Percentiles rank a stretch among this genome's conserved stretches.
Conservation (phyloP, 768 basidiomycete genomes). For the Mrakia gelida region DNA sequence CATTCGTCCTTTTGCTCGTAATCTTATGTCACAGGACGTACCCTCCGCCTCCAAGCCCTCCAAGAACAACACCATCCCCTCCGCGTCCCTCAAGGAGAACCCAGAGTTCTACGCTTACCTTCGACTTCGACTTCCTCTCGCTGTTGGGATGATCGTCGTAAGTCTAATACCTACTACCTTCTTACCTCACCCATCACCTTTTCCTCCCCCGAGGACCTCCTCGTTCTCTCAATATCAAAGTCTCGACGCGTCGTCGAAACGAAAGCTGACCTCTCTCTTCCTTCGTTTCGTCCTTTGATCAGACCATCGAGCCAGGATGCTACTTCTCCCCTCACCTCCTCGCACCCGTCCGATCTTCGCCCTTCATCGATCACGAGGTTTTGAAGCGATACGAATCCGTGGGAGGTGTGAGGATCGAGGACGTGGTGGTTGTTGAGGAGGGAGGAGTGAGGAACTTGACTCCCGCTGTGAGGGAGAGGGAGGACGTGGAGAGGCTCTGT, state of each 20-base stretch:
- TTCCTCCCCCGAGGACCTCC: background rate
- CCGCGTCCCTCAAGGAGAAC: slow-evolving; percentile 45
- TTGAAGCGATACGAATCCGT: slow-evolving; percentile 70
- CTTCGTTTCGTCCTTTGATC: background rate
- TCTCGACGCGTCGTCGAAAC: background rate
- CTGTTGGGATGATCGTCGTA: slow-evolving; percentile 79
- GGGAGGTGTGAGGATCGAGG: slow-evolving; percentile 91
- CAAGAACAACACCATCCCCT: slow-evolving; percentile 48
- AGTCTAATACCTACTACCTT: slow-evolving; percentile 40
- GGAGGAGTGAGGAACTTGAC: slow-evolving; percentile 79
- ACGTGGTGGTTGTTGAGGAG: slow-evolving; percentile 73
- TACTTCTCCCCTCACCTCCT: slow-evolving; percentile 80
- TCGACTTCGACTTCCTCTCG: slow-evolving; percentile 67
- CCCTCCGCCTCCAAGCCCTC: slow-evolving; percentile 72
- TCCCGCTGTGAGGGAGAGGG: slow-evolving; percentile 72
- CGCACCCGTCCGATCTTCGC: slow-evolving; percentile 59
- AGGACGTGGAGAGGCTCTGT: slow-evolving; percentile 77
- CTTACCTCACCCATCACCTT: background rate
- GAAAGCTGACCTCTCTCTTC: background rate
- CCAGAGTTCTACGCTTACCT: slow-evolving; percentile 73
- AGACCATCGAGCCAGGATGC: slow-evolving; percentile 83
- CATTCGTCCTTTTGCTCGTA: background rate
- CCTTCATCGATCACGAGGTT: slow-evolving; percentile 64
- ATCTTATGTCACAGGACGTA: slow-evolving; percentile 52
- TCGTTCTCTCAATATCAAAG: no score